Conservation (phyloP, 371 early-diverging fungal species). For the Haplosporangium sp. region DNA sequence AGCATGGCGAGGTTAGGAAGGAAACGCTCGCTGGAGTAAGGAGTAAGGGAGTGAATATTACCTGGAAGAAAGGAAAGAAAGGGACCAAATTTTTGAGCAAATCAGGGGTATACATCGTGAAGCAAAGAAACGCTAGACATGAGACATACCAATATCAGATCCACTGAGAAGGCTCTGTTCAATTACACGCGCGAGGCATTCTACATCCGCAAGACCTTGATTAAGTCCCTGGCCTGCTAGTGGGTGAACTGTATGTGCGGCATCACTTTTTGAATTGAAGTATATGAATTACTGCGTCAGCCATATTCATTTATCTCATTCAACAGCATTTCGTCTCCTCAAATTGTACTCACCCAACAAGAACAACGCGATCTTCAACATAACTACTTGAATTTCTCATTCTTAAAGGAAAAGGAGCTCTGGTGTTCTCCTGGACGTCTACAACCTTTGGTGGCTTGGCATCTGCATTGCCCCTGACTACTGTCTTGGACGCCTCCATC, state of each 20-base stretch:
- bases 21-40: constrained; percentile 85
- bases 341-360: constrained; percentile 78
- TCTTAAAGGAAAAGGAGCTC: constrained; percentile 89
- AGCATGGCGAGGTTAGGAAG: constrained; percentile 86
- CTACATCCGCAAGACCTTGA: constrained; percentile 90
- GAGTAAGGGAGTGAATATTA: constrained; percentile 70
- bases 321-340: neutral
- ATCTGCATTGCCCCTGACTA: constrained; percentile 34
- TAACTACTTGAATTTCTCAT: constrained; percentile 84
- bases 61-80: constrained; percentile 53
- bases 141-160: constrained; percentile 77
- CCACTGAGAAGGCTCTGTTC: constrained; percentile 76
- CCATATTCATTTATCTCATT: neutral
- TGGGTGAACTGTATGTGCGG: constrained; percentile 97
- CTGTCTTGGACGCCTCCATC: constrained; percentile 41
- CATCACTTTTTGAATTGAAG: constrained; percentile 73
- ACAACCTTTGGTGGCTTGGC: constrained; percentile 71
- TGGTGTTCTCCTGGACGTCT: constrained; percentile 72
- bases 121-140: neutral
- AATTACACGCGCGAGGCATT: constrained; percentile 72
- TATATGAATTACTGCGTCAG: neutral
- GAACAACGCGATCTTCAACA: constrained; percentile 81
- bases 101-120: neutral
- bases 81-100: neutral
- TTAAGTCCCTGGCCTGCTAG: constrained; percentile 98